Conservation (phyloP, 352 stramenopile genomes). For the Poterioochromonas sp. region DNA sequence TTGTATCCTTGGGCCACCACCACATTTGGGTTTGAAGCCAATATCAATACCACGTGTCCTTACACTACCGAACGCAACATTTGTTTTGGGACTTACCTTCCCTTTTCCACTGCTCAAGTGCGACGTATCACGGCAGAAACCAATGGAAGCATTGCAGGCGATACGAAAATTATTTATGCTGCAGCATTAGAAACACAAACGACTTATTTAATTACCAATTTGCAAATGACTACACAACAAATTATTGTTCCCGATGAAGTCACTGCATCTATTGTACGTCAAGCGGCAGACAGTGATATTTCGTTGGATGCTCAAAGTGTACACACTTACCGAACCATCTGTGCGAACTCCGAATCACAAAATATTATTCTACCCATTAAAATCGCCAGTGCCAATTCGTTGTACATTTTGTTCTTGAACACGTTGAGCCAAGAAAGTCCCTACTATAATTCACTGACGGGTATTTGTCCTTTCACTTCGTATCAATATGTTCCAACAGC, state of each 20-base stretch:
- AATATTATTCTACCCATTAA: constrained; percentile 32
- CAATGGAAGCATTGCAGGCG: constrained; percentile 29
- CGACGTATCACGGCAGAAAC: constrained; percentile 29
- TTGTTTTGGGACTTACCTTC: constrained; percentile 30
- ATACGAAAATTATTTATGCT: constrained; percentile 32
- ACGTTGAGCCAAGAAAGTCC: constrained; percentile 29
- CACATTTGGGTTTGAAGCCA: constrained; percentile 30
- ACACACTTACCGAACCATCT: constrained; percentile 30
- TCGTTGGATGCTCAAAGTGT: constrained; percentile 30
- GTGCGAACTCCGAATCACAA: constrained; percentile 29
- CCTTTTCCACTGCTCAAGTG: constrained; percentile 29
- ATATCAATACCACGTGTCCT: constrained; percentile 30
- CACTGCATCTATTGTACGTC: constrained; percentile 30
- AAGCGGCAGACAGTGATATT: constrained; percentile 30
- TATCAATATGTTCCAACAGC: constrained; percentile 31
- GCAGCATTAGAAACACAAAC: constrained; percentile 30
- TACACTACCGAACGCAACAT: constrained; percentile 30
- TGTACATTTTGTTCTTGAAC: constrained; percentile 31
- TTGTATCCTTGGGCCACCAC: constrained; percentile 29
- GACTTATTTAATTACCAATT: constrained; percentile 32
- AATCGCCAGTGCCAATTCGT: constrained; percentile 29
- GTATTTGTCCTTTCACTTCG: constrained; percentile 30
- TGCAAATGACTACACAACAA: constrained; percentile 31
- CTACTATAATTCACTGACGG: constrained; percentile 30
- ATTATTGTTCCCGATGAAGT: constrained; percentile 31